These are phyloP conservation scores for Pythium vanterpoolii DNA, from an alignment of 352 stramenopile species.

Conservation along the genomic window DNA sequence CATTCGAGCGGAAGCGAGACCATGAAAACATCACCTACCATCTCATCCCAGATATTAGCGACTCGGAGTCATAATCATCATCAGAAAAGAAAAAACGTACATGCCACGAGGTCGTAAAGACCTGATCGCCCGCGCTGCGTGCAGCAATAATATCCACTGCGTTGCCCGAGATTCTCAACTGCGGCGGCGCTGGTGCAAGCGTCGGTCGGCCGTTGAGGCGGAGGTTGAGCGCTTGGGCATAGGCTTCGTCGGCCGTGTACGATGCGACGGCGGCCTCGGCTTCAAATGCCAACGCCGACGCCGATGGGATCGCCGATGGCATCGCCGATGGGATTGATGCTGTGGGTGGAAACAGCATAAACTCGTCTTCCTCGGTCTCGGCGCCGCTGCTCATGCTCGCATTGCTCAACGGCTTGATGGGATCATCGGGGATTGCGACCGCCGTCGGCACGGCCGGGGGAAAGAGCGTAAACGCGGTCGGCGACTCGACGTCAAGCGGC, in stretches of 20 bases:
- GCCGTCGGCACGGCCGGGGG: background rate
- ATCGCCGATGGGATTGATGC: background rate
- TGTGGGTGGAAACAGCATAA: conserved; percentile 14
- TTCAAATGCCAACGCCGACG: background rate
- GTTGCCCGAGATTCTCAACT: conserved; percentile 74
- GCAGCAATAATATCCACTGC: conserved; percentile 77
- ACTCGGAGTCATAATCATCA: no score
- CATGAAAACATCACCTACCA: conserved; percentile 61
- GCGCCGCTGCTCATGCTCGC: conserved; percentile 7
- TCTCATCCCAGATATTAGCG: no score
- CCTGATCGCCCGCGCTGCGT: conserved; percentile 49
- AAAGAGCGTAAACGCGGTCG: conserved; percentile 16
- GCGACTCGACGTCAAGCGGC: conserved; percentile 13
- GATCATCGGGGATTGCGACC: background rate
- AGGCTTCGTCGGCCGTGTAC: conserved; percentile 9
- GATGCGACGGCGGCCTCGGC: background rate
- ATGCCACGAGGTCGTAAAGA: conserved; percentile 74
- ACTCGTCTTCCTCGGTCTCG: conserved; percentile 18
- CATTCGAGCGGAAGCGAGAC: conserved; percentile 64
- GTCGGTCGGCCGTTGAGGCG: conserved; percentile 6
- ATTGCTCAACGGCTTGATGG: conserved; percentile 4
- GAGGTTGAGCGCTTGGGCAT: conserved; percentile 9
- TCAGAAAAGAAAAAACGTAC: no score
- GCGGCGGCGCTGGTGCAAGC: conserved; percentile 22
- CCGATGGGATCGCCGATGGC: background rate